Percentiles rank a stretch among this genome's conserved stretches.
Conservation (phyloP, 305 asterid species). For the Fraxinus platypoda region DNA sequence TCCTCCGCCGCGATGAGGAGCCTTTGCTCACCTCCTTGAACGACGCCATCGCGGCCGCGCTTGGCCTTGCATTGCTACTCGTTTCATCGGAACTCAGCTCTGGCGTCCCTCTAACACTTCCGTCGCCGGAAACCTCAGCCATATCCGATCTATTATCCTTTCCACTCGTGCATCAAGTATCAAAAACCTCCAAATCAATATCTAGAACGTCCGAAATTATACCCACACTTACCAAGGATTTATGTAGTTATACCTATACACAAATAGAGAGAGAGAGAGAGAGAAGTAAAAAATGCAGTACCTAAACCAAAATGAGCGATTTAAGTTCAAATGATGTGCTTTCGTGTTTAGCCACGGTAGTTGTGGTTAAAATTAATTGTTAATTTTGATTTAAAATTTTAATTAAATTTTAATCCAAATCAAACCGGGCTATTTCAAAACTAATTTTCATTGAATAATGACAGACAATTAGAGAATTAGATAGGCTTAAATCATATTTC, state of each 20-base stretch:
- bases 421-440: no score
- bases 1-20: constrained; percentile 65
- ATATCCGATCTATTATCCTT: constrained; percentile 63
- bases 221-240: not conserved
- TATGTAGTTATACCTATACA: not conserved
- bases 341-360: no score
- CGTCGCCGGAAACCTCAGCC: constrained; percentile 82
- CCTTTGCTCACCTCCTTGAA: constrained; percentile 68
- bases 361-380: no score
- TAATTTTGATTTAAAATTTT: no score
- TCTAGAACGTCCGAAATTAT: not conserved
- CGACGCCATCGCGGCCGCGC: constrained; percentile 36
- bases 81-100: constrained; percentile 49
- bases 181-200: constrained; percentile 6
- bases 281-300: not conserved
- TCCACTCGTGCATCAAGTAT: constrained; percentile 51
- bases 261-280: not conserved
- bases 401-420: no score
- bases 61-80: constrained; percentile 49
- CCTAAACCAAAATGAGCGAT: not conserved
- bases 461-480: no score
- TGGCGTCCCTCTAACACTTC: constrained; percentile 45
- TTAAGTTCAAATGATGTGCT: constrained; percentile 10
- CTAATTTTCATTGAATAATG: no score
- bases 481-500: no score